Conservation (phyloP, 2,329 filamentous ascomycete genomes). For the Epichloe gansuensis region DNA sequence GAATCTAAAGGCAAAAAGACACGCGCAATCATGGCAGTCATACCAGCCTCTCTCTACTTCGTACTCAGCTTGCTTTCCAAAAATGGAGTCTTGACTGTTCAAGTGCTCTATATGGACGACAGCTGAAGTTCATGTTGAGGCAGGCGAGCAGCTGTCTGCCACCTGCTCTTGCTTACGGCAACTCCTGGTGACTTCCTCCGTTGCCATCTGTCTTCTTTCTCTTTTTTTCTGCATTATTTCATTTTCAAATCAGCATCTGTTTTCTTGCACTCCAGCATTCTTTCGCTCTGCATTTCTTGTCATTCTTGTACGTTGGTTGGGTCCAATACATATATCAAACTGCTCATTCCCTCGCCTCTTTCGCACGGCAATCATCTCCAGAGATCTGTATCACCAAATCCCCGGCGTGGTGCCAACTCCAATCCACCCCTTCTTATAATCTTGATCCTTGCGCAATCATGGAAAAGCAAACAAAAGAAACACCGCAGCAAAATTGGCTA, state of each 20-base stretch:
- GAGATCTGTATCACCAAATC: not conserved
- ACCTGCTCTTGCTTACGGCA: not conserved
- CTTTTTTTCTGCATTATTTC: not conserved
- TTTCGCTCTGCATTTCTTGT: not conserved
- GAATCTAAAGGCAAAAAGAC: too few species aligned
- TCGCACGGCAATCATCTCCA: not conserved
- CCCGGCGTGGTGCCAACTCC: slow-evolving; percentile 9
- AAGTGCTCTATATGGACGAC: not conserved
- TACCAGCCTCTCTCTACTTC: too few species aligned
- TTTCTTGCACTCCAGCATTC: not conserved
- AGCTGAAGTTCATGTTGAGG: not conserved
- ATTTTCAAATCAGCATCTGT: not conserved
- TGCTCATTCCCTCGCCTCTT: not conserved
- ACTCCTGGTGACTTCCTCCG: not conserved
- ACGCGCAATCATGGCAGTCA: too few species aligned
- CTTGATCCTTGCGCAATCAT: slow-evolving; percentile 8
- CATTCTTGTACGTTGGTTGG: not conserved
- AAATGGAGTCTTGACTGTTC: not conserved
- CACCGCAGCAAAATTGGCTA: slow-evolving; percentile 9
- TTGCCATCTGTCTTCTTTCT: not conserved
- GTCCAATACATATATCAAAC: not conserved
- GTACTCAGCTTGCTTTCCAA: not conserved
- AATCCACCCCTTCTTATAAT: slow-evolving; percentile 5
- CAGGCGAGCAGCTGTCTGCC: not conserved
- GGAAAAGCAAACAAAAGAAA: slow-evolving; percentile 9